Evolutionary conservation across 1,284 basidiomycete genomes (phyloP).

Genomic region (Schizophyllum commune): DNA sequence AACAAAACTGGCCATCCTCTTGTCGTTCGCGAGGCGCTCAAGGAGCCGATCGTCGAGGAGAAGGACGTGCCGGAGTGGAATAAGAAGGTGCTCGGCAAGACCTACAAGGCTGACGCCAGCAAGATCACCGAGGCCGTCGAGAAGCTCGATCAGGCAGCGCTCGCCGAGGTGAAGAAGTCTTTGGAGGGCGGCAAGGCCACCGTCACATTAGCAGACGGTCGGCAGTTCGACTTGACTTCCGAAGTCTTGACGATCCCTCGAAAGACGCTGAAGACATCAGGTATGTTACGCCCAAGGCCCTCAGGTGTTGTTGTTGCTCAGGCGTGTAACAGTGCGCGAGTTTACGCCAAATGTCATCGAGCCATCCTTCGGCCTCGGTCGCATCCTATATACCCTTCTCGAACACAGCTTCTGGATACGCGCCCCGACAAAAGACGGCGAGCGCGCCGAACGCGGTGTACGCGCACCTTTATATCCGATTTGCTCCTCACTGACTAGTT

Average conservation of each 20-base stretch:
- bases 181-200: conserved; percentile 56
- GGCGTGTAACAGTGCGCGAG: conserved; percentile 66
- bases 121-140: conserved; percentile 65
- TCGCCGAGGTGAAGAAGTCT: conserved; percentile 35
- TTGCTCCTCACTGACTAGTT: conserved; percentile 9
- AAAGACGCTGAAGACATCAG: conserved; percentile 85
- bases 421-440: conserved; percentile 35
- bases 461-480: conserved; percentile 20
- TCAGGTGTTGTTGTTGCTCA: background rate
- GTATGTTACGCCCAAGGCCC: conserved; percentile 47
- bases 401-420: conserved; percentile 97
- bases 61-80: conserved; percentile 75
- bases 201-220: conserved; percentile 52
- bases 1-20: conserved; percentile 64
- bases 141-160: conserved; percentile 60
- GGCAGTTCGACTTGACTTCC: conserved; percentile 65
- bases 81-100: conserved; percentile 87
- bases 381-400: conserved; percentile 90
- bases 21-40: conserved; percentile 79
- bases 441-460: conserved; percentile 84
- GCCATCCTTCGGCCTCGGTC: conserved; percentile 96
- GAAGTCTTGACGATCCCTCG: conserved; percentile 77
- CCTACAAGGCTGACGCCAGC: conserved; percentile 82
- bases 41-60: conserved; percentile 68
- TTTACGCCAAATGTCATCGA: conserved; percentile 98